phyloP scores from a whole-genome alignment of 129 eudicot species.

The Helianthus tuberosus region DNA sequence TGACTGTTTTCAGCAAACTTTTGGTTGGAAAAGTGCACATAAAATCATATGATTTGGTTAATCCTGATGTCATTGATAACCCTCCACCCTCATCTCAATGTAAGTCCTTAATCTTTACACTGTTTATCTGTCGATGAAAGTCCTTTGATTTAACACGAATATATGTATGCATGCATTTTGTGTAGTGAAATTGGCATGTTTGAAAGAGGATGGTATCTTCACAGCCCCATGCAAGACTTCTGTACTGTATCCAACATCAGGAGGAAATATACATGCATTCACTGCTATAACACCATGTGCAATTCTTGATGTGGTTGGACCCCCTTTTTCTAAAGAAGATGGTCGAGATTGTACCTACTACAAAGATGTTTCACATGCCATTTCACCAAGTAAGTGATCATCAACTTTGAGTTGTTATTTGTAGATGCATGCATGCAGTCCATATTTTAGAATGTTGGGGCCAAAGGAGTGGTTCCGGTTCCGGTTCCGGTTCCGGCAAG shows the following conservation, averaged over 20 bases:
- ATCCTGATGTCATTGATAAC: constrained; percentile 28
- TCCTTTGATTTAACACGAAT: too few relatives aligned
- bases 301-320: constrained; percentile 87
- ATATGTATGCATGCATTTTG: not conserved
- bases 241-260: constrained; percentile 80
- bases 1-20: constrained; percentile 93
- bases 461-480: too few relatives aligned
- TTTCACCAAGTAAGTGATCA: constrained; percentile 50
- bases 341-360: constrained; percentile 82
- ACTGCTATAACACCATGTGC: constrained; percentile 90
- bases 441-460: too few relatives aligned
- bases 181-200: constrained; percentile 65
- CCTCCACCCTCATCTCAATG: constrained; percentile 37
- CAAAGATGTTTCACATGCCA: constrained; percentile 39
- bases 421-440: not conserved
- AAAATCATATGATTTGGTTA: constrained; percentile 84
- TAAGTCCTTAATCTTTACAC: constrained; percentile 35
- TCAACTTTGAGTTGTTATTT: not conserved
- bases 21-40: constrained; percentile 77
- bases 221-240: constrained; percentile 80
- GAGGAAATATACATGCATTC: constrained; percentile 89
- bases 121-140: too few relatives aligned
- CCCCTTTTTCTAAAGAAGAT: constrained; percentile 81
- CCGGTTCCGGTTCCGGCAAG: too few relatives aligned
- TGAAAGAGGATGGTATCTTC: constrained; percentile 47